Percentiles rank a stretch among this genome's conserved stretches.
Conservation (phyloP, 371 early-diverging fungal genomes). For the Capillidium rhysosporum region DNA sequence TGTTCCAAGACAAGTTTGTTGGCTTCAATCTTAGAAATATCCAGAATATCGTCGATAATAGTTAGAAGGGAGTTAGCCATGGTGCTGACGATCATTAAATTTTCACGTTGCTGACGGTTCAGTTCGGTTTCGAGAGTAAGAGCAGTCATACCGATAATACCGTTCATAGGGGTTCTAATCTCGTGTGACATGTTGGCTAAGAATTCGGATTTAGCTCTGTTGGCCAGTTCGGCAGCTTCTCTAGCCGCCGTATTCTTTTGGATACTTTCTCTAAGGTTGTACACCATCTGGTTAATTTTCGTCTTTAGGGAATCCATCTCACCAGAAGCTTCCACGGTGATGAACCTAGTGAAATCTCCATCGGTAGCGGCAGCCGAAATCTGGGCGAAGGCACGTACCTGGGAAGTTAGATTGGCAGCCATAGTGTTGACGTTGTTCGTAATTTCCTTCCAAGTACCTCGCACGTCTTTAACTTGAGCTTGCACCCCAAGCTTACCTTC, state of each 20-base stretch:
- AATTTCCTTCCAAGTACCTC: slow-evolving; percentile 44
- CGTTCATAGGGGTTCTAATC: slow-evolving; percentile 35
- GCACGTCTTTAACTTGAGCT: slow-evolving; percentile 23
- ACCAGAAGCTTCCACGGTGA: slow-evolving; percentile 47
- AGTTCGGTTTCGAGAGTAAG: slow-evolving; percentile 42
- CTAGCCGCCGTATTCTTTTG: slow-evolving; percentile 45
- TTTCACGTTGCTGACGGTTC: slow-evolving; percentile 50
- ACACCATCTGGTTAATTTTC: slow-evolving; percentile 54
- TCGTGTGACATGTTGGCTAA: slow-evolving; percentile 7
- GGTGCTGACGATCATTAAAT: slow-evolving; percentile 42
- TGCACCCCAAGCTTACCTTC: slow-evolving; percentile 33
- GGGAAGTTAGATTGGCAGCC: slow-evolving; percentile 31
- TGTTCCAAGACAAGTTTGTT: slow-evolving; percentile 22
- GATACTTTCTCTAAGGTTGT: slow-evolving; percentile 39
- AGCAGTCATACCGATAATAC: slow-evolving; percentile 55
- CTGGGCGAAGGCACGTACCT: slow-evolving; percentile 38
- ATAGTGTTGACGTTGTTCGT: slow-evolving; percentile 33
- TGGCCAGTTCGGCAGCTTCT: slow-evolving; percentile 52
- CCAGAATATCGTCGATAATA: slow-evolving; percentile 62
- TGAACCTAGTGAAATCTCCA: slow-evolving; percentile 40
- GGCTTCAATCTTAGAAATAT: slow-evolving; percentile 53
- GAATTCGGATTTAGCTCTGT: slow-evolving; percentile 20
- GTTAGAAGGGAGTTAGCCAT: slow-evolving; percentile 42
- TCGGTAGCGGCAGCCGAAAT: slow-evolving; percentile 40
- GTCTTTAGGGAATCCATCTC: slow-evolving; percentile 60